Base-by-base conservation (phyloP, 257 asterid genomes). In the Nicotiana paniculata region DNA sequence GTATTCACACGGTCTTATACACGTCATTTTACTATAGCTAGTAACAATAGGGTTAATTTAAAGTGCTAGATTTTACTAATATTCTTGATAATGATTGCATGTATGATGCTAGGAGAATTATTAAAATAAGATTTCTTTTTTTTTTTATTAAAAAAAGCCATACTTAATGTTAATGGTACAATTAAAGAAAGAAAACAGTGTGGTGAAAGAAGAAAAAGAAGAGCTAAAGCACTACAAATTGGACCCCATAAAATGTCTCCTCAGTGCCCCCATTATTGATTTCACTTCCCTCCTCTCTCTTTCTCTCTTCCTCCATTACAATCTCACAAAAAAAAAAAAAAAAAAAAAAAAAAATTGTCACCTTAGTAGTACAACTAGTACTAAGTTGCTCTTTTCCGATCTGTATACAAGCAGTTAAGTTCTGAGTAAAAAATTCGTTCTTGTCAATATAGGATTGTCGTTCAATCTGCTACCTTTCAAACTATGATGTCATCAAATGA, bases 171-270 rank as follows among this genome's bases (percentile, higher is more conserved):
- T 74, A 74, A 74, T 74, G 62, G 79, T 74, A 74, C 79, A 26
- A 48, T 74, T 74, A 74, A 51, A 51, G 79, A 3, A 72, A 72
- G 48, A 74, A 26, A 74, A 74, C 15, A 48, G 51, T 26, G 4
- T 15, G 15, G 79, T 74, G 79, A 46, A 74, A 51, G 79, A 74
- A 26, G 62, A 74, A 74, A 43, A 74, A 74, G 79, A 74, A 21
- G 39, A 74, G 53, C 2, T 74, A 74, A 74, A 74, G 79, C 79
- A 74, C 79, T 74, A 48, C 15, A 24, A 21, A 26, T 74, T 74
- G 79, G 79, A 74, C 79, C 79, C 79, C 79, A 74, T 48, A 13
- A 26, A 39, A 51, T 74, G 79, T 74, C 79, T 26, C 79, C 63
- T 74, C 24, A 51, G 26, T 74, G 62, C 79, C 46, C 63, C 79